These are phyloP conservation scores for Pleodorina starrii DNA, from an alignment of 139 green algal species.

Conservation along the genomic window DNA sequence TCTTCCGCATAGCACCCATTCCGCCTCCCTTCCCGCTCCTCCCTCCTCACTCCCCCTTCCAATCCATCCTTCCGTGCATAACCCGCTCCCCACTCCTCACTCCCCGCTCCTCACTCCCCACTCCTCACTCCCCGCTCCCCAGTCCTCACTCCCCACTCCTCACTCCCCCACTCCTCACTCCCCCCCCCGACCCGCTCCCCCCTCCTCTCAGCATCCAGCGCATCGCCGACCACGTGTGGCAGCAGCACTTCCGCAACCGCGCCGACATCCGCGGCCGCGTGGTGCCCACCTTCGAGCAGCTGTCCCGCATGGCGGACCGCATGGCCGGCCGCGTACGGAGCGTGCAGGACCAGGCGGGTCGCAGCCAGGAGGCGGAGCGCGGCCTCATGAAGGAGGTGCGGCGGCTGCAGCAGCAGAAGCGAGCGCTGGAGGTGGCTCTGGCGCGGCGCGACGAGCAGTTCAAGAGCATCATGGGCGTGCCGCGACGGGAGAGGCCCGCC, in stretches of 20 bases:
- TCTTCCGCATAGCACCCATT: too few relatives aligned
- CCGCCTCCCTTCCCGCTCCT: too few relatives aligned
- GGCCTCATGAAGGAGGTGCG: conserved; percentile 18
- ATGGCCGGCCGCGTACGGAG: conserved; percentile 40
- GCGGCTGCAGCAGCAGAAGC: conserved; percentile 55
- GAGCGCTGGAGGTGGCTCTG: conserved; percentile 45
- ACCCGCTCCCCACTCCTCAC: too few relatives aligned
- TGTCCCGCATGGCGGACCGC: conserved; percentile 55
- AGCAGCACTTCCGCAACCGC: conserved; percentile 59
- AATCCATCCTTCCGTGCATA: too few relatives aligned
- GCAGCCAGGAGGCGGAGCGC: conserved; percentile 36
- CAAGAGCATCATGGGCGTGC: conserved; percentile 42
- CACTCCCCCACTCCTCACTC: background rate
- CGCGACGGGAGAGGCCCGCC: conserved; percentile 15
- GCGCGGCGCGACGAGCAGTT: conserved; percentile 41
- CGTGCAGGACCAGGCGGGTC: conserved; percentile 9
- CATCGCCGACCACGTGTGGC: conserved; percentile 65
- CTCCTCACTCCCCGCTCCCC: too few relatives aligned
- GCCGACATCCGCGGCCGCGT: conserved; percentile 52
- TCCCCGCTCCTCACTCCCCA: too few relatives aligned
- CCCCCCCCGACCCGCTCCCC: background rate
- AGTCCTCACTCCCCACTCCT: background rate
- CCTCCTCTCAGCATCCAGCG: conserved; percentile 50
- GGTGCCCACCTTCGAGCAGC: conserved; percentile 63
- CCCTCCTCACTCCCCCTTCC: too few relatives aligned